Conservation (phyloP, 331 rosid genomes). For the Pyrus hybrid region DNA sequence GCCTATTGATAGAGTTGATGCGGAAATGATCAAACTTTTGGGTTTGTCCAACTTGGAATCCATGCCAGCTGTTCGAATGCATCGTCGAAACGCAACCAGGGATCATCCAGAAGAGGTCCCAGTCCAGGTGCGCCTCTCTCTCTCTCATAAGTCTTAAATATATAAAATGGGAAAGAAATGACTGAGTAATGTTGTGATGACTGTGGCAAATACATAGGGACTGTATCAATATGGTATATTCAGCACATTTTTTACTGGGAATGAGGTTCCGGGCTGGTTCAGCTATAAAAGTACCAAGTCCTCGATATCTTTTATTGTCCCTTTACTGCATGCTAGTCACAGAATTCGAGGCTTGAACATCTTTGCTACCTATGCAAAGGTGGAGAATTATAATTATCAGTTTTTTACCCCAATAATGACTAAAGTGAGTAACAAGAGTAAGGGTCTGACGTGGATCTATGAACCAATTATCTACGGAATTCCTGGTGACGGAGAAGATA, state of each 20-base stretch:
- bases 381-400: not conserved
- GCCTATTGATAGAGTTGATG: no score
- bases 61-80: no score
- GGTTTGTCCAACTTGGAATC: no score
- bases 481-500: not conserved
- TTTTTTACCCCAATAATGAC: not conserved
- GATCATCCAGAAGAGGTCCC: rapidly evolving
- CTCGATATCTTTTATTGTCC: not conserved
- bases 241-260: no score
- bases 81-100: rapidly evolving
- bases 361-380: not conserved
- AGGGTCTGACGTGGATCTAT: not conserved
- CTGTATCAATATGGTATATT: not conserved
- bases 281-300: not conserved
- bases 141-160: no score
- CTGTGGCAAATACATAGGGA: not conserved
- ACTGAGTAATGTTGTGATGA: not conserved
- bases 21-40: no score
- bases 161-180: no score
- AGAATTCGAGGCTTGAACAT: not conserved
- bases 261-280: no score
- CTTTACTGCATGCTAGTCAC: not conserved
- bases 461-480: not conserved
- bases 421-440: not conserved
- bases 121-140: no score